Evolutionary conservation across 768 basidiomycete species (phyloP).

Genomic region (Boletus rubroflammeus): DNA sequence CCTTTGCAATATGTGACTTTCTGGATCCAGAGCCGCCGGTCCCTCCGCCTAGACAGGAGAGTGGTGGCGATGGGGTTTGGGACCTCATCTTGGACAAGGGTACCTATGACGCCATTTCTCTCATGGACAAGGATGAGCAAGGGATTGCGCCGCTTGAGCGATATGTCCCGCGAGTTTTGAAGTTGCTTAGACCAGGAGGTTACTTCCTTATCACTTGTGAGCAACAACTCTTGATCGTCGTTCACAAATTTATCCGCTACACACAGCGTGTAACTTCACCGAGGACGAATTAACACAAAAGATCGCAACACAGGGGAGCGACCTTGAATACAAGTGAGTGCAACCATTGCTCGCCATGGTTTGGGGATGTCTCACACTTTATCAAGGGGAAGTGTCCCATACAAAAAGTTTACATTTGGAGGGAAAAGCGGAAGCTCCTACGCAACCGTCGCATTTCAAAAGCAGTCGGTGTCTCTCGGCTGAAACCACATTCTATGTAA

Average conservation of each 20-base stretch:
- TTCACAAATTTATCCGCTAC: not conserved
- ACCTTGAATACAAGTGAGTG: slow-evolving; percentile 63
- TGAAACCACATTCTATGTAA: not conserved
- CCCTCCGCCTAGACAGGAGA: slow-evolving; percentile 10
- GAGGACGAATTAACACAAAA: slow-evolving; percentile 62
- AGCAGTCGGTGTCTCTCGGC: slow-evolving; percentile 13
- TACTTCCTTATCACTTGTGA: slow-evolving; percentile 78
- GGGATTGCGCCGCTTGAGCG: slow-evolving; percentile 51
- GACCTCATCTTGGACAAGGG: slow-evolving; percentile 82
- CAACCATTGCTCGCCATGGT: not conserved
- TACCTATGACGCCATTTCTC: slow-evolving; percentile 83
- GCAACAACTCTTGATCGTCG: slow-evolving; percentile 20
- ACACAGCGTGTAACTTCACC: slow-evolving; percentile 78
- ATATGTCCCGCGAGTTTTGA: slow-evolving; percentile 58
- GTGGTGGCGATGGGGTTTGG: slow-evolving; percentile 40
- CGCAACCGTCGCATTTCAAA: slow-evolving; percentile 70
- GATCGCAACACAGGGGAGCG: slow-evolving; percentile 47
- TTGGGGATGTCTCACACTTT: not conserved
- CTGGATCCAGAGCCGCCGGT: slow-evolving; percentile 48
- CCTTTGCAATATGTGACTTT: slow-evolving; percentile 64
- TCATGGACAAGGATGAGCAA: slow-evolving; percentile 54
- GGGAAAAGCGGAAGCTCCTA: slow-evolving; percentile 70
- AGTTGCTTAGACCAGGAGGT: slow-evolving; percentile 61
- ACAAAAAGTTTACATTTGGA: slow-evolving; percentile 72
- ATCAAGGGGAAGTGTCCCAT: slow-evolving; percentile 64